phyloP scores from a whole-genome alignment of 1,284 basidiomycete genomes.

The Tilletia setariae region DNA sequence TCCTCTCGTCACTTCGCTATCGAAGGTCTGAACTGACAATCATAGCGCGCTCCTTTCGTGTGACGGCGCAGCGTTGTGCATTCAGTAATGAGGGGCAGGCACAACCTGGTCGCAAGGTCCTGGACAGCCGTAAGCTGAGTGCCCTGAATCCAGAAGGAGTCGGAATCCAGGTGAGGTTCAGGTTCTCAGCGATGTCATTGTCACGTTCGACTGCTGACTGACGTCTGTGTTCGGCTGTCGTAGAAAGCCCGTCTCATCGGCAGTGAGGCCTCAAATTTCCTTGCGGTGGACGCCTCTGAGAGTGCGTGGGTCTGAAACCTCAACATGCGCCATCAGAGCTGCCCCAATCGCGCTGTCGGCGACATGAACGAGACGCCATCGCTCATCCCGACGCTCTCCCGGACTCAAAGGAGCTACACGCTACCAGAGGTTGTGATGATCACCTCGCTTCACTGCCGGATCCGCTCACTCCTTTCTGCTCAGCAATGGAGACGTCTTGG shows the following conservation, averaged over 20 bases:
- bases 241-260: constrained; percentile 74
- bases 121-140: constrained; percentile 68
- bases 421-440: too few relatives aligned
- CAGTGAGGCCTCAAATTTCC: too few relatives aligned
- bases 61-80: too few relatives aligned
- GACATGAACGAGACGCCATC: constrained; percentile 61
- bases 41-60: too few relatives aligned
- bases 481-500: constrained; percentile 75
- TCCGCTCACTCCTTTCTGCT: constrained; percentile 81
- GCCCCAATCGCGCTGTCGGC: constrained; percentile 60
- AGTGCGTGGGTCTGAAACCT: constrained; percentile 87
- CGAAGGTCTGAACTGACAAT: too few relatives aligned
- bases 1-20: constrained; percentile 51
- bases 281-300: constrained; percentile 78
- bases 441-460: too few relatives aligned
- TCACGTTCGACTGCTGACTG: too few relatives aligned
- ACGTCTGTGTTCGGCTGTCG: too few relatives aligned
- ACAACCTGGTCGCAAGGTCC: constrained; percentile 69
- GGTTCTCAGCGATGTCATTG: too few relatives aligned
- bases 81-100: constrained; percentile 80
- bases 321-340: constrained; percentile 72
- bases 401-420: too few relatives aligned
- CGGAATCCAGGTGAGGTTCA: too few relatives aligned
- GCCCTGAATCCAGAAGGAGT: too few relatives aligned
- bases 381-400: constrained; percentile 72